Evolutionary conservation across 2,329 filamentous ascomycete genomes (phyloP), one percentile per base, ranked within the genome.

Genomic region (Lasiodiplodia citricola): DNA sequence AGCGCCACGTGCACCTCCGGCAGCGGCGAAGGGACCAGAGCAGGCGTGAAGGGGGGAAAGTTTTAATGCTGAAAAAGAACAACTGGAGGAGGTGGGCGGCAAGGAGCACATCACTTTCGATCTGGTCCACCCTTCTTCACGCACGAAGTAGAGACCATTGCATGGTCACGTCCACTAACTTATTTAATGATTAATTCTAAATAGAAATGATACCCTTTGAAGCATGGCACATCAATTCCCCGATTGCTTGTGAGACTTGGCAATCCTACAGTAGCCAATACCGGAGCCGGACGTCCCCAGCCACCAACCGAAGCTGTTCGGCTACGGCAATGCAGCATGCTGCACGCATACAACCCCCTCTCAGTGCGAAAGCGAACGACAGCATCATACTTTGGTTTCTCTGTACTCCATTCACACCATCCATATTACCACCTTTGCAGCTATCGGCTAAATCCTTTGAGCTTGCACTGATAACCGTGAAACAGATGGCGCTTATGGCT

Each of bases 351-450:
- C 14, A 23, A 23, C 23, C 25, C 25, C 2, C 25, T 25, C 25
- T 7, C 38, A 63, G 52, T 51, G 60, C 60, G 60, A 63, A 63
- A 51, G 60, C 60, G 60, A 63, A 25, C 3, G 16, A 28, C 41
- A 23, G 2, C 4, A 25, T 25, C 25, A 25, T 25, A 25, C 25
- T 25, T 7, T 3, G 2, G 18, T 18, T 7, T 16, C 6, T 4
- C n/a, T 50, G 23, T 11, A 5, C 21, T 4, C 21, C 41, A 10
- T n/a, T 25, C 41, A 35, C 25, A 31, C 38, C 38, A 31, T 6
- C 18, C 37, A 31, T 25, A 28, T 28, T 35, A n/a, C 54, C 38
- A 21, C 25, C 2, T 4, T 18, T 28, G 28, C 18, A n/a, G 16
- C 8, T 18, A 6, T 10, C 18, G 16, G 14, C 35, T 21, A 16